phyloP scores from a whole-genome alignment of 2,329 filamentous ascomycete genomes.

The Phoma sp. region DNA sequence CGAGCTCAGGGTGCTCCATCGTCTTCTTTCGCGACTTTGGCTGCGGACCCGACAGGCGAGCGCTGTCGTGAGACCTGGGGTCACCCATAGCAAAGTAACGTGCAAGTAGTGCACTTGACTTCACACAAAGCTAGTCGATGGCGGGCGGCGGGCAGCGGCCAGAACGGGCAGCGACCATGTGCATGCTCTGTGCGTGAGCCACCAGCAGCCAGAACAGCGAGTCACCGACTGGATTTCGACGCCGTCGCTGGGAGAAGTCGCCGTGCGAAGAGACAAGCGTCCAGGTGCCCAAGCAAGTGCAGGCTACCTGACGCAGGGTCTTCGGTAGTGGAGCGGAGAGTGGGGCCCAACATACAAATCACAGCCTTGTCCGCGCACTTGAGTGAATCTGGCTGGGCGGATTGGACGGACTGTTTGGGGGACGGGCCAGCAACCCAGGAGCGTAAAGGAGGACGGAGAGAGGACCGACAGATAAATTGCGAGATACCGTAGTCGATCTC shows the following conservation, averaged over 20 bases:
- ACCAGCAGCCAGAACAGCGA: constrained; percentile 5
- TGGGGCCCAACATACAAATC: constrained; percentile 5
- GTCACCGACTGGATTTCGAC: neutral
- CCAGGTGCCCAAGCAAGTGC: too few relatives aligned
- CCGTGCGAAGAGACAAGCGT: constrained; percentile 7
- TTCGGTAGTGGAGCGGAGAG: constrained; percentile 9
- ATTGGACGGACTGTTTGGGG: neutral
- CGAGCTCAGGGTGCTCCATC: constrained; percentile 36
- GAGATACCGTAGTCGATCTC: too few relatives aligned
- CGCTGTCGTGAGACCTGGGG: constrained; percentile 12
- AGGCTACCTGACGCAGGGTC: constrained; percentile 14
- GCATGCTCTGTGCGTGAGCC: constrained; percentile 6
- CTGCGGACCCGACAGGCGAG: constrained; percentile 11
- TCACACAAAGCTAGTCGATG: constrained; percentile 11
- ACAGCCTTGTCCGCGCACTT: neutral
- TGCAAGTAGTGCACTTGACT: neutral
- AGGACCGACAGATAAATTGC: too few relatives aligned
- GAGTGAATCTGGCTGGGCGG: neutral
- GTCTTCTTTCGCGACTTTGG: constrained; percentile 18
- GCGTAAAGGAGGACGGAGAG: too few relatives aligned
- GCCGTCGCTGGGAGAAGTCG: constrained; percentile 8
- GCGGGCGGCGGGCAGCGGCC: constrained; percentile 8
- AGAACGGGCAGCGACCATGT: constrained; percentile 1
- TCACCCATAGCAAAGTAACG: constrained; percentile 6
- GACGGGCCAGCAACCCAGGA: neutral